Evolutionary conservation across 2,329 filamentous ascomycete genomes (phyloP).

Genomic region (Phyllosticta paracitricarpa): DNA sequence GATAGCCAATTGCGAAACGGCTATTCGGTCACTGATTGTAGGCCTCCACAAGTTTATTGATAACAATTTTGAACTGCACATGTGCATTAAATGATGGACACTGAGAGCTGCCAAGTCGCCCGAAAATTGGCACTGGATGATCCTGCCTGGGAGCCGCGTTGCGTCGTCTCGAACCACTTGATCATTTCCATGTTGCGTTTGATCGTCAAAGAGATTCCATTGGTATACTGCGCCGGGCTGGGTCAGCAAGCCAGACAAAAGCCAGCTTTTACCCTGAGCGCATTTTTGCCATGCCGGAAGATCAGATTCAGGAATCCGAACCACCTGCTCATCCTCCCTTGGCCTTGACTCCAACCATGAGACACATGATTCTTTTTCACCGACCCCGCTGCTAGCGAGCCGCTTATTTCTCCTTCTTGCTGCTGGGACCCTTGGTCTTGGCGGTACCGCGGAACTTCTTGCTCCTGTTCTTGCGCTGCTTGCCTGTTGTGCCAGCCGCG

Average conservation of each 20-base stretch:
- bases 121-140: background rate
- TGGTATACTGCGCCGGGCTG: conserved; percentile 11
- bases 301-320: conserved; percentile 6
- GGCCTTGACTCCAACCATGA: conserved; percentile 5
- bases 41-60: no score
- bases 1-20: no score
- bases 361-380: conserved; percentile 11
- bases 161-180: background rate
- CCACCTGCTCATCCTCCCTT: conserved; percentile 5
- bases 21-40: no score
- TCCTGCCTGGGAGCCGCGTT: background rate
- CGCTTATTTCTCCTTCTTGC: conserved; percentile 62
- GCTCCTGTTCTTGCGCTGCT: conserved; percentile 99
- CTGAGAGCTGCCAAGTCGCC: background rate
- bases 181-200: background rate
- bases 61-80: no score
- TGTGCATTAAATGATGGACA: background rate
- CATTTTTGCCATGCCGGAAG: background rate
- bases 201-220: conserved; percentile 12
- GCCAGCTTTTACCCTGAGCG: conserved; percentile 10
- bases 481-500: conserved; percentile 54
- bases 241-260: conserved; percentile 9
- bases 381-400: conserved; percentile 9
- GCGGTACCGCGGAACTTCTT: conserved; percentile 97
- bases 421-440: conserved; percentile 80